Conservation (phyloP, 2,329 filamentous ascomycete genomes). For the Epicoccum sorghinum region DNA sequence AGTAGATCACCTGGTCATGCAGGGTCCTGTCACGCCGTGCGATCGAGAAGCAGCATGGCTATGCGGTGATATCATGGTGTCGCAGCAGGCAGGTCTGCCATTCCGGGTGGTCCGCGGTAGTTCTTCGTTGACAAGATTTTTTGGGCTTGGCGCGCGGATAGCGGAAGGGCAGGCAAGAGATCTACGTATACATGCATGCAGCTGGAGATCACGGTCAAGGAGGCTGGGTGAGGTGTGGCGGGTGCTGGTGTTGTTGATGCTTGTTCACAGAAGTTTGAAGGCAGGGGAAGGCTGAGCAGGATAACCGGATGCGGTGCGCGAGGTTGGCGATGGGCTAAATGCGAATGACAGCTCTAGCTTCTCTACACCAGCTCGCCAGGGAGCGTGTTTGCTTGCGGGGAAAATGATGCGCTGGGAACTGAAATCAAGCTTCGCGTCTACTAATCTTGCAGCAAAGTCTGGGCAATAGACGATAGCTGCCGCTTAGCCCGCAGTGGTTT, state of each 20-base stretch:
- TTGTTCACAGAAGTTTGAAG: not conserved
- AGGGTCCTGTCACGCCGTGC: conserved; percentile 8
- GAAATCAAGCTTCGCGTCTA: conserved; percentile 13
- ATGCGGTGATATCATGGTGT: conserved; percentile 15
- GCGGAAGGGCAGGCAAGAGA: not conserved
- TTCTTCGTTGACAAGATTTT: not conserved
- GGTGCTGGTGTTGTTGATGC: not conserved
- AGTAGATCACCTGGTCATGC: not conserved
- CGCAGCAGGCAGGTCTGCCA: conserved; percentile 4
- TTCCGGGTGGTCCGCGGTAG: conserved; percentile 1
- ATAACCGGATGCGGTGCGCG: conserved; percentile 3
- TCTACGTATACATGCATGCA: not conserved
- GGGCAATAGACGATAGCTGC: conserved; percentile 7
- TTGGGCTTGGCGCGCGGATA: conserved; percentile 8
- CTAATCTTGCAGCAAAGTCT: conserved; percentile 2
- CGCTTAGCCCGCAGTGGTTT: conserved; percentile 2
- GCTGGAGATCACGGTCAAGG: conserved; percentile 5
- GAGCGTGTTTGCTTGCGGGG: conserved; percentile 3
- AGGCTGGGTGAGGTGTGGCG: conserved; percentile 6
- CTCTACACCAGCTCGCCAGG: not conserved
- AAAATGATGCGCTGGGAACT: conserved; percentile 1
- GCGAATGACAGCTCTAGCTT: conserved; percentile 8
- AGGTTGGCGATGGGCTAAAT: conserved; percentile 13
- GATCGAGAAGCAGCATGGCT: not conserved
- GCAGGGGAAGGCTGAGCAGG: conserved; percentile 8